Evolutionary conservation across 1,284 basidiomycete genomes (phyloP).

Genomic region (Porogramme epimiltina): DNA sequence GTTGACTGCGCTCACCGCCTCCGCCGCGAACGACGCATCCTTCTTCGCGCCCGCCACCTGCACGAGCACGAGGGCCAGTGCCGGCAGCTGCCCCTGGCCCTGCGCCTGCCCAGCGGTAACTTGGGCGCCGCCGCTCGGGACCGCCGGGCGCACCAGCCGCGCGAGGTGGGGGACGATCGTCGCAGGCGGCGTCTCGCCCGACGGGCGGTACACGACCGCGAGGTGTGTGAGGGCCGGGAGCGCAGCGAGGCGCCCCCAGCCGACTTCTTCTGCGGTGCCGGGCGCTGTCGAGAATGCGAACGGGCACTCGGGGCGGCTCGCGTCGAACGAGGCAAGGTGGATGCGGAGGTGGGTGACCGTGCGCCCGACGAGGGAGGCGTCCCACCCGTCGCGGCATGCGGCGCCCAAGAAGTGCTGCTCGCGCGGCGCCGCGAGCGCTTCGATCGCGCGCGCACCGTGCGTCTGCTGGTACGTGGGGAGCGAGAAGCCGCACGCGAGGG

Average conservation of each 20-base stretch:
- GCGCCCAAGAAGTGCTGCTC: conserved; percentile 42
- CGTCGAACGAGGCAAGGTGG: conserved; percentile 33
- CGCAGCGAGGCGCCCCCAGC: conserved; percentile 30
- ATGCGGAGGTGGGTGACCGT: conserved; percentile 38
- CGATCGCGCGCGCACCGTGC: conserved; percentile 22
- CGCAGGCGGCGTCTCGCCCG: conserved; percentile 20
- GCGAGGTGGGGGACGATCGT: conserved; percentile 26
- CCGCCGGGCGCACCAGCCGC: conserved; percentile 18
- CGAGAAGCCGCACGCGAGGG: conserved; percentile 42
- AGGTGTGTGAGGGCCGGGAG: conserved; percentile 40
- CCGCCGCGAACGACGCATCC: conserved; percentile 16
- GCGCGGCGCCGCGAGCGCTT: conserved; percentile 25
- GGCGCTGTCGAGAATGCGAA: conserved; percentile 18
- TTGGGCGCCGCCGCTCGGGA: not conserved
- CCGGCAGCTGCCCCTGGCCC: not conserved
- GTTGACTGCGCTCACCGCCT: conserved; percentile 29
- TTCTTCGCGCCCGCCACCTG: conserved; percentile 31
- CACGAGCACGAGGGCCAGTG: conserved; percentile 33
- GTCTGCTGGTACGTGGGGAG: conserved; percentile 32
- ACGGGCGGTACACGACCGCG: conserved; percentile 35
- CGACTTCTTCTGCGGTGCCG: conserved; percentile 15
- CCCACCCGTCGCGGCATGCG: conserved; percentile 40
- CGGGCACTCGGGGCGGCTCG: conserved; percentile 20
- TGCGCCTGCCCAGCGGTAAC: not conserved
- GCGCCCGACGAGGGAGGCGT: conserved; percentile 33